Conservation (phyloP, 352 stramenopile genomes). For the Achlya hypogyna region DNA sequence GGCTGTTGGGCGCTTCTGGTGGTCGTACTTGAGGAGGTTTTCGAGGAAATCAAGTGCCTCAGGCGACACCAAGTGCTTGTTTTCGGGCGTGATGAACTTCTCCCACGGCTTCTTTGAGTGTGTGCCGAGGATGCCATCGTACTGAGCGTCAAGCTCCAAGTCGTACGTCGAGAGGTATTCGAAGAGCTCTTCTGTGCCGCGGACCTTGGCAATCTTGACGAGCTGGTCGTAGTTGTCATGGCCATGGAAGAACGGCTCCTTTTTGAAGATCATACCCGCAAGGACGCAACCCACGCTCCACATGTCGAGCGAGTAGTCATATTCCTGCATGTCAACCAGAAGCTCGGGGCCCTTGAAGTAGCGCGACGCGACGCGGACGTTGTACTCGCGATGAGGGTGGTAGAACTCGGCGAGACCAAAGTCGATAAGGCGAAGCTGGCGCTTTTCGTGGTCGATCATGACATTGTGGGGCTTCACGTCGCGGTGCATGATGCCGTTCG, state of each 20-base stretch:
- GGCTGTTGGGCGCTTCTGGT: slow-evolving; percentile 96
- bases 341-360: slow-evolving; percentile 99
- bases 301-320: slow-evolving; percentile 99
- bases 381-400: slow-evolving; percentile 97
- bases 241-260: slow-evolving; percentile 99
- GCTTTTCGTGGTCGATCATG: slow-evolving; percentile 99
- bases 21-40: slow-evolving; percentile 85
- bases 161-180: slow-evolving; percentile 99
- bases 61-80: slow-evolving; percentile 93
- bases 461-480: slow-evolving; percentile 99
- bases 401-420: slow-evolving; percentile 99
- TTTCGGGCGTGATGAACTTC: slow-evolving; percentile 97
- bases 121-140: slow-evolving; percentile 95
- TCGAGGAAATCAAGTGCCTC: slow-evolving; percentile 96
- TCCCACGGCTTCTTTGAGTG: slow-evolving; percentile 98
- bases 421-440: slow-evolving; percentile 97
- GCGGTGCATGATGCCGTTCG: slow-evolving; percentile 99
- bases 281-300: slow-evolving; percentile 99
- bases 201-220: slow-evolving; percentile 97
- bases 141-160: slow-evolving; percentile 97
- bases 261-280: slow-evolving; percentile 99
- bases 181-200: slow-evolving; percentile 97
- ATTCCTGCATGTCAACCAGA: slow-evolving; percentile 98
- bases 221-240: slow-evolving; percentile 99
- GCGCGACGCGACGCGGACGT: slow-evolving; percentile 97